Conservation (phyloP, 257 asterid genomes). For the Capsicum chinense region DNA sequence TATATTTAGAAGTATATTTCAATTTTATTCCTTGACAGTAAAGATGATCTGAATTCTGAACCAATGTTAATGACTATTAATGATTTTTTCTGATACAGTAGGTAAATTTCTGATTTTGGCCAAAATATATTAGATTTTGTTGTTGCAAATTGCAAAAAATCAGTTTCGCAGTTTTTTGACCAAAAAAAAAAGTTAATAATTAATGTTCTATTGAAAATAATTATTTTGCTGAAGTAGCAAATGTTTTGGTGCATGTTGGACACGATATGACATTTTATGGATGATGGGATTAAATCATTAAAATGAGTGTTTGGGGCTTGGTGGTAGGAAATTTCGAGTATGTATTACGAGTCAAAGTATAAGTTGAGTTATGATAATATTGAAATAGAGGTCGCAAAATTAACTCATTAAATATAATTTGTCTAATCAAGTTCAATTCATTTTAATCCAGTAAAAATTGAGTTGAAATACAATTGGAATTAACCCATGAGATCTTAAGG, state of each 20-base stretch:
- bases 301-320: no score
- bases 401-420: no score
- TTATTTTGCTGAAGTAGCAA: background rate
- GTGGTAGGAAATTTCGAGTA: no score
- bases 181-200: no score
- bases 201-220: background rate
- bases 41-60: constrained; percentile 20
- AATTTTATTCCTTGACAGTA: background rate
- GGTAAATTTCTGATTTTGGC: constrained; percentile 12
- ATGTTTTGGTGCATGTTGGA: background rate
- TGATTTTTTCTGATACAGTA: background rate
- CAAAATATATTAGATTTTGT: background rate
- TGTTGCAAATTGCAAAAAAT: background rate
- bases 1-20: background rate
- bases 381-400: no score
- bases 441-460: no score
- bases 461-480: no score
- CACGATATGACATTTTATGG: background rate
- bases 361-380: no score
- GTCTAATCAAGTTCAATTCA: no score
- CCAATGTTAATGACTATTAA: background rate
- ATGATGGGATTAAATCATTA: no score
- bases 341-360: no score
- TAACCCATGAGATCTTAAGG: no score
- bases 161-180: background rate